A percentile compares a stretch with the other conserved stretches of the same genome.
Conservation (phyloP, 306 rosid species). For the Fragaria vesca region DNA sequence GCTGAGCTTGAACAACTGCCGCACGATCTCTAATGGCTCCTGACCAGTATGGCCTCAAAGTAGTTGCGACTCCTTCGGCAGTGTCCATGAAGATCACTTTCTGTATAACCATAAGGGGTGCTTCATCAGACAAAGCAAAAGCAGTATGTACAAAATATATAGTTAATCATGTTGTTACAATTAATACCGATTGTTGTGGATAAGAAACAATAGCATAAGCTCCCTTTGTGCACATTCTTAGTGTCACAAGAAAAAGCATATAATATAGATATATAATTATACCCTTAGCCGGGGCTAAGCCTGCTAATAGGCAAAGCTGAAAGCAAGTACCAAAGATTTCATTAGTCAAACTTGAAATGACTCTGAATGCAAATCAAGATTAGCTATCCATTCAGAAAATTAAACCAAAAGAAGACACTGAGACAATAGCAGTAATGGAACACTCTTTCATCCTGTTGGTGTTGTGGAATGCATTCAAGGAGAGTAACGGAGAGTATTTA, state of each 20-base stretch:
- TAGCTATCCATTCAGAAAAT: neutral
- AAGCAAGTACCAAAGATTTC: neutral
- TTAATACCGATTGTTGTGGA: neutral
- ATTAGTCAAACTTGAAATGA: neutral
- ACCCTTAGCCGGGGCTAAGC: neutral
- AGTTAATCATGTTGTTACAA: neutral
- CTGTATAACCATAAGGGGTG: conserved; percentile 40
- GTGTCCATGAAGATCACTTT: conserved; percentile 82
- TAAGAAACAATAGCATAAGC: neutral
- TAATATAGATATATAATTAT: neutral
- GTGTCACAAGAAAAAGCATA: neutral
- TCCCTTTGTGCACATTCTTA: neutral
- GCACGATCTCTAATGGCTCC: conserved; percentile 67
- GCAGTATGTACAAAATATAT: neutral
- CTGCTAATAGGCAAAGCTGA: neutral
- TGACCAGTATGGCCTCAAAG: conserved; percentile 85
- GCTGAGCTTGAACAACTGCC: conserved; percentile 74
- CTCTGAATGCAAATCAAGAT: neutral
- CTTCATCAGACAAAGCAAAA: conserved; percentile 1
- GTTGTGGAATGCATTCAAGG: neutral
- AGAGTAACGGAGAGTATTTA: neutral
- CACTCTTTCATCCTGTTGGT: neutral
- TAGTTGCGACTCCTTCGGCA: conserved; percentile 49
- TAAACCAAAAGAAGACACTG: neutral
- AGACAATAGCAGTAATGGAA: neutral